These are phyloP conservation scores for slime mould (Dictyostelium discoideum) DNA, from an alignment of 78 protist species.

Conservation along the genomic window DNA sequence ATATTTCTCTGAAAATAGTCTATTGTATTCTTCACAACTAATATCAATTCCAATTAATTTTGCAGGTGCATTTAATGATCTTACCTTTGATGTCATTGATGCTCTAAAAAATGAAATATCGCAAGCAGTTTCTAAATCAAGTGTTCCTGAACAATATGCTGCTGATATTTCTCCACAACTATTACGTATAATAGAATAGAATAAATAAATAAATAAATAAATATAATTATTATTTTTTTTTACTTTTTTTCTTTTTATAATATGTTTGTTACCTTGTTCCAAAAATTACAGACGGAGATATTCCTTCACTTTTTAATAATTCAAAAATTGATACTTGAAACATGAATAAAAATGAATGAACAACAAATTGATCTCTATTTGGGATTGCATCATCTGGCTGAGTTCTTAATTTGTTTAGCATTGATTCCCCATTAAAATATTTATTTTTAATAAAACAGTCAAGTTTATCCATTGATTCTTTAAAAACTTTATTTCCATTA, in stretches of 20 bases:
- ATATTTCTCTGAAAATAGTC: neutral
- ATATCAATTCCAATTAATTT: slow-evolving; percentile 15
- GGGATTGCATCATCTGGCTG: neutral
- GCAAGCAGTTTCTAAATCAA: neutral
- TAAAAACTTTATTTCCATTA: neutral
- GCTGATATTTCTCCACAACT: neutral
- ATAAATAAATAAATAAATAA: neutral
- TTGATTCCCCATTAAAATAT: neutral
- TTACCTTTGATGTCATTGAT: neutral
- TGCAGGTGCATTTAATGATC: neutral
- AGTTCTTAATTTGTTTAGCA: neutral
- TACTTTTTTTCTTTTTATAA: neutral
- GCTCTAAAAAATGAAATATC: neutral
- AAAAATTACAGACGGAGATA: neutral
- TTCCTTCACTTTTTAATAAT: neutral
- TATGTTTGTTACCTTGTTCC: neutral
- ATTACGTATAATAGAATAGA: too few species aligned
- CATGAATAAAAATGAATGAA: neutral
- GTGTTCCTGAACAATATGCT: neutral
- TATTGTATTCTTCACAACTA: neutral
- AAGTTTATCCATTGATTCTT: neutral
- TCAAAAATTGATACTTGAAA: neutral
- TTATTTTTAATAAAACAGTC: neutral
- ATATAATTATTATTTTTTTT: neutral
- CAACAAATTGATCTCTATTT: neutral